phyloP scores from a whole-genome alignment of 177 flowering plant species.

The Vitis hybrid region DNA sequence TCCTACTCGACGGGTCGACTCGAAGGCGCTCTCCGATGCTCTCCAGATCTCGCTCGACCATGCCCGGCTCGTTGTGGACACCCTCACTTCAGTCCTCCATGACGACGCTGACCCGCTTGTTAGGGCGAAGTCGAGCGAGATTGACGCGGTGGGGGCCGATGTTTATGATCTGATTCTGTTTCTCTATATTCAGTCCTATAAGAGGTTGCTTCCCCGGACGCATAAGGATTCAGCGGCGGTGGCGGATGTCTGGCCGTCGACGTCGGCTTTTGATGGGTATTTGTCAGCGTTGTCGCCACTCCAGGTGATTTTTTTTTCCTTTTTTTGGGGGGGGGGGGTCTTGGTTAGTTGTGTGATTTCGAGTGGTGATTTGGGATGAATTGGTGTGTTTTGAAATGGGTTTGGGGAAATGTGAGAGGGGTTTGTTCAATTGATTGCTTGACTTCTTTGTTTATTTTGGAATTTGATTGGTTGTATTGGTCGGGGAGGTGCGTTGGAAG shows the following conservation, averaged over 20 bases:
- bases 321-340: slow-evolving; percentile 1
- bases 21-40: slow-evolving; percentile 44
- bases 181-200: slow-evolving; percentile 83
- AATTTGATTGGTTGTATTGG: neutral
- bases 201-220: slow-evolving; percentile 73
- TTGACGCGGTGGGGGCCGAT: slow-evolving; percentile 56
- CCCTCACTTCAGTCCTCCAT: slow-evolving; percentile 66
- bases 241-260: slow-evolving; percentile 96
- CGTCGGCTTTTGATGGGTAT: slow-evolving; percentile 90
- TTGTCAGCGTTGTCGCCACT: slow-evolving; percentile 88
- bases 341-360: neutral
- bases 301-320: slow-evolving; percentile 46
- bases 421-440: too few species aligned
- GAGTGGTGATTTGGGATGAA: neutral
- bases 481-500: neutral
- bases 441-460: neutral
- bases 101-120: slow-evolving; percentile 69
- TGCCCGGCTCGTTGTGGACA: slow-evolving; percentile 72
- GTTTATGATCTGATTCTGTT: slow-evolving; percentile 76
- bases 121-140: slow-evolving; percentile 34
- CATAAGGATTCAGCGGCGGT: slow-evolving; percentile 91
- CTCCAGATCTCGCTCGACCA: slow-evolving; percentile 79
- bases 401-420: neutral
- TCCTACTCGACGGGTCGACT: slow-evolving; percentile 34
- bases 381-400: neutral